These are phyloP conservation scores for Jimgerdemannia flammicorona DNA, from an alignment of 192 early-diverging fungal genomes.

Conservation along the genomic window DNA sequence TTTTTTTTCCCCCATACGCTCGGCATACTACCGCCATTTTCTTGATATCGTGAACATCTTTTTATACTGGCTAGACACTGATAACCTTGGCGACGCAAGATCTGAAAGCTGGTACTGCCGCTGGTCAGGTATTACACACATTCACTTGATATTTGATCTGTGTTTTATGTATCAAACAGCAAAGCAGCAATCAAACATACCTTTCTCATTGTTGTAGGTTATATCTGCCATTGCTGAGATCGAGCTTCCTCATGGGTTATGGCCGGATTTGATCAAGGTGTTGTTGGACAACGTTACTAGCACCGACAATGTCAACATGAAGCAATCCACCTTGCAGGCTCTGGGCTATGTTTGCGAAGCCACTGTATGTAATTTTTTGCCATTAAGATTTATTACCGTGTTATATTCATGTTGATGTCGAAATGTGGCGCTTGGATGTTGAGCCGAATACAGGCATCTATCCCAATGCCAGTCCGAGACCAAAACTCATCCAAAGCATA, in stretches of 20 bases:
- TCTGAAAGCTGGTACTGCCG: constrained; percentile 53
- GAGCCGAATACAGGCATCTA: too few relatives aligned
- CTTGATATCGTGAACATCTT: too few relatives aligned
- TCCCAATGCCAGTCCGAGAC: too few relatives aligned
- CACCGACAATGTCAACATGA: constrained; percentile 65
- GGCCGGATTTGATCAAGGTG: constrained; percentile 81
- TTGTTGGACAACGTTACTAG: constrained; percentile 75
- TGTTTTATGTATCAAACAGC: too few relatives aligned
- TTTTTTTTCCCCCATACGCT: not conserved
- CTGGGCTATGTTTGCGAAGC: constrained; percentile 95
- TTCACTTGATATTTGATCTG: not conserved
- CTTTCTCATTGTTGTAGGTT: constrained; percentile 39
- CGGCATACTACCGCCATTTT: too few relatives aligned
- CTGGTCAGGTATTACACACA: constrained; percentile 63
- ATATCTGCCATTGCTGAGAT: constrained; percentile 91
- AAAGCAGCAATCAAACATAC: constrained; percentile 2
- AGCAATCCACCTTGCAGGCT: constrained; percentile 78
- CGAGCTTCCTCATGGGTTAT: constrained; percentile 84
- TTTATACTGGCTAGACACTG: constrained; percentile 30
- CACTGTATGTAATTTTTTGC: constrained; percentile 53
- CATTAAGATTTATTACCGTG: not conserved
- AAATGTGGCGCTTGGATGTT: too few relatives aligned
- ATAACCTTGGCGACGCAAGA: constrained; percentile 52
- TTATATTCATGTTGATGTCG: not conserved
- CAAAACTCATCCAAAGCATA: too few relatives aligned